Evolutionary conservation across 306 rosid genomes (phyloP).

Genomic region (Aeschynomene evenia): DNA sequence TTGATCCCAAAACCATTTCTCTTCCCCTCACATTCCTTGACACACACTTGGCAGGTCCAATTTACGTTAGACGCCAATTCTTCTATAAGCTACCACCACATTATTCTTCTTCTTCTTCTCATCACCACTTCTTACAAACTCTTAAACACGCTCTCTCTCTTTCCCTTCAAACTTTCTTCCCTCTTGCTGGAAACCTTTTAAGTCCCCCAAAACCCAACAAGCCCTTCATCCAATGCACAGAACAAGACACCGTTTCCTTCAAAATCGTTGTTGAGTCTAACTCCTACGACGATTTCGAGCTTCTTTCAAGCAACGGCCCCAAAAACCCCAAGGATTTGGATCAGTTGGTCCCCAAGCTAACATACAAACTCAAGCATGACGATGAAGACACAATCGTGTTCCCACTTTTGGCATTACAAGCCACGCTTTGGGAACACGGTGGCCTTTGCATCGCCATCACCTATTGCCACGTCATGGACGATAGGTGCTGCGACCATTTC

Average conservation of each 20-base stretch:
- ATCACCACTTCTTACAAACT: slow-evolving; percentile 28
- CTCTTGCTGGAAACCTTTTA: slow-evolving; percentile 37
- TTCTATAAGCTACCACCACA: slow-evolving; percentile 52
- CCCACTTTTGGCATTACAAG: slow-evolving; percentile 32
- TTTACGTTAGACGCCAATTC: slow-evolving; percentile 42
- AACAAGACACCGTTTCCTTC: not conserved
- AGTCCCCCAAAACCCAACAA: slow-evolving; percentile 37
- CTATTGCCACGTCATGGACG: slow-evolving; percentile 44
- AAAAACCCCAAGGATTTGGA: slow-evolving; percentile 11
- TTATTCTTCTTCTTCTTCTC: no score
- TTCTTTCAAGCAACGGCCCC: slow-evolving; percentile 26
- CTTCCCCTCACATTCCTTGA: slow-evolving; percentile 56
- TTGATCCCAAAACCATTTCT: not conserved
- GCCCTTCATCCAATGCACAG: slow-evolving; percentile 27
- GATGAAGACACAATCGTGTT: slow-evolving; percentile 14
- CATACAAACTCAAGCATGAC: not conserved
- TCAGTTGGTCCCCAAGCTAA: slow-evolving; percentile 29
- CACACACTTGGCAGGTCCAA: slow-evolving; percentile 41
- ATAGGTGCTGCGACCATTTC: slow-evolving; percentile 29
- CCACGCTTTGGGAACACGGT: slow-evolving; percentile 19
- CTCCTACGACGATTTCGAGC: slow-evolving; percentile 15
- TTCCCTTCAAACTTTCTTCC: slow-evolving; percentile 31
- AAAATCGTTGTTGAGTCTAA: not conserved
- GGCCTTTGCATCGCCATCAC: slow-evolving; percentile 49
- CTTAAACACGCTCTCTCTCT: slow-evolving; percentile 52